These are phyloP conservation scores for Hericium erinaceus DNA, from an alignment of 768 basidiomycete species.

Conservation along the genomic window DNA sequence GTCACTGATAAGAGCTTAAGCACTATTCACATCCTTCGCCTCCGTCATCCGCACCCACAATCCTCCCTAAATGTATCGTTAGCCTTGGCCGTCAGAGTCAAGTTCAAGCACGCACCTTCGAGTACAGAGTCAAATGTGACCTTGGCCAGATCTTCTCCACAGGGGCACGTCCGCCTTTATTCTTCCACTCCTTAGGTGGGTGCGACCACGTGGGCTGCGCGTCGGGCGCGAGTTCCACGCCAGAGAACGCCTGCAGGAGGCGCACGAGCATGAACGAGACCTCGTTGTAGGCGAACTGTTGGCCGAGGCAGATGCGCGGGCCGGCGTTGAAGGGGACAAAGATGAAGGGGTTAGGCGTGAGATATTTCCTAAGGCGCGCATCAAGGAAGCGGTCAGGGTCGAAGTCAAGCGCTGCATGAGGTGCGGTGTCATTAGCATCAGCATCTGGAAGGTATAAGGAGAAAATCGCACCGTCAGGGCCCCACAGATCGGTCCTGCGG, in stretches of 20 bases:
- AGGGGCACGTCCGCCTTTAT: not conserved
- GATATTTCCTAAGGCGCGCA: conserved; percentile 41
- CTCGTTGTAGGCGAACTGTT: conserved; percentile 46
- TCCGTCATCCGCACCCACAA: not conserved
- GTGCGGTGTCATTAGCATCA: not conserved
- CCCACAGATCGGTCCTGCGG: conserved; percentile 42
- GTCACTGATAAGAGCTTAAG: too few relatives aligned
- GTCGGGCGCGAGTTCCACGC: conserved; percentile 12
- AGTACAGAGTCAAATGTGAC: not conserved
- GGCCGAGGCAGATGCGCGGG: conserved; percentile 52
- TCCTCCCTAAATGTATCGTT: not conserved
- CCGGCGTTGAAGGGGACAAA: conserved; percentile 62
- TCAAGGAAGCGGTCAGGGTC: conserved; percentile 61
- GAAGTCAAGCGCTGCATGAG: conserved; percentile 43
- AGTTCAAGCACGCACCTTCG: not conserved
- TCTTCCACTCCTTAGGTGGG: not conserved
- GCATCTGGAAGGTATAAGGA: not conserved
- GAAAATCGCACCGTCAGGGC: conserved; percentile 31
- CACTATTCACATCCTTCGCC: not conserved
- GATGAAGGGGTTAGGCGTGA: conserved; percentile 53
- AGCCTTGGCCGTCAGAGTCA: not conserved
- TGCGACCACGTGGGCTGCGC: conserved; percentile 12
- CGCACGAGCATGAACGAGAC: conserved; percentile 44
- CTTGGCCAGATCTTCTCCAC: conserved; percentile 12
- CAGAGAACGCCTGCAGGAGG: conserved; percentile 38